phyloP scores from a whole-genome alignment of 129 eudicot genomes.

The Lactuca saligna region DNA sequence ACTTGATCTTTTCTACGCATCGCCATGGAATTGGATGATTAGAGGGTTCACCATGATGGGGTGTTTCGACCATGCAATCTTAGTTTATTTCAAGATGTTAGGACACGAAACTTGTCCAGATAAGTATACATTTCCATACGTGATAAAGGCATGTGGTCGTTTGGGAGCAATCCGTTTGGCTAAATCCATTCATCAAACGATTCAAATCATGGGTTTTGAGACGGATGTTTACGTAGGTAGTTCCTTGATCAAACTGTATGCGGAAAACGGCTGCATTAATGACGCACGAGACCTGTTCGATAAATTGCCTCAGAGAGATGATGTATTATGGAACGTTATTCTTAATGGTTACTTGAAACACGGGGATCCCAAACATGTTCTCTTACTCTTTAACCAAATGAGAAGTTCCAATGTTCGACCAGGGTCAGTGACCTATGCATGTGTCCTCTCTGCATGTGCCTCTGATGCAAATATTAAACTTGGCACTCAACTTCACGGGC shows the following conservation, averaged over 20 bases:
- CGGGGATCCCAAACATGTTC: conserved; percentile 39
- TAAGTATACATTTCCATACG: conserved; percentile 74
- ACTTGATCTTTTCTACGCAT: conserved; percentile 60
- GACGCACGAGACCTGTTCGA: conserved; percentile 71
- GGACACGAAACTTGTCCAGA: conserved; percentile 59
- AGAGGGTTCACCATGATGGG: conserved; percentile 74
- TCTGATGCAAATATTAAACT: conserved; percentile 37
- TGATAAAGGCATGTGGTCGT: conserved; percentile 78
- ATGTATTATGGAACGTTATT: conserved; percentile 79
- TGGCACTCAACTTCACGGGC: conserved; percentile 68
- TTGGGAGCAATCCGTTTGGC: conserved; percentile 46
- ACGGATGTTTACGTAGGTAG: conserved; percentile 72
- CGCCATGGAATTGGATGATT: conserved; percentile 96
- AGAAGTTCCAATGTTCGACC: conserved; percentile 46
- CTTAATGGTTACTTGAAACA: conserved; percentile 61
- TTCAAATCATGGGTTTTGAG: conserved; percentile 54
- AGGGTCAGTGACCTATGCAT: conserved; percentile 57
- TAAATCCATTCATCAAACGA: conserved; percentile 43
- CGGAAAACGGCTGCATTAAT: conserved; percentile 55
- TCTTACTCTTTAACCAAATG: conserved; percentile 60
- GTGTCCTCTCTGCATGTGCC: conserved; percentile 65
- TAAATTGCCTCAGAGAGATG: conserved; percentile 67
- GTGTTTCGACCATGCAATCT: conserved; percentile 49
- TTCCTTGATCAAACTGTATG: conserved; percentile 66
- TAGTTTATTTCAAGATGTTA: conserved; percentile 74